Percentiles rank a stretch among this genome's conserved stretches.
Evolutionary conservation across 352 stramenopile genomes (phyloP).

Genomic region (Globisporangium heterothallicum): DNA sequence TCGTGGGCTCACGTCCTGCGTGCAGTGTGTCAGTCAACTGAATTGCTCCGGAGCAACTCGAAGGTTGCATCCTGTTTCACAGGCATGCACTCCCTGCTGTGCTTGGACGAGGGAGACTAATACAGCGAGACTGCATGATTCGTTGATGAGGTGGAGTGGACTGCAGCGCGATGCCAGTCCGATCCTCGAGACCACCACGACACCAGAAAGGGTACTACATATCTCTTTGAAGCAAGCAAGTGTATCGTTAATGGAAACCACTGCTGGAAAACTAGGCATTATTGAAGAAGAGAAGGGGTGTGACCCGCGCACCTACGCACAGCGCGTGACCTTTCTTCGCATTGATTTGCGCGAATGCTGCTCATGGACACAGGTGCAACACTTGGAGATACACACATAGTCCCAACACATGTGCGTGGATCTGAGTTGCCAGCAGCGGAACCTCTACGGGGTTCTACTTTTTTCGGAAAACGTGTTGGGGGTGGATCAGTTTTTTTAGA

Average conservation of each 20-base stretch:
- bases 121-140: neutral
- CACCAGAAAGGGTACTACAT: conserved; percentile 9
- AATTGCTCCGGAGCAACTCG: no score
- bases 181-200: neutral
- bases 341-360: neutral
- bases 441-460: conserved; percentile 4
- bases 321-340: neutral
- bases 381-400: neutral
- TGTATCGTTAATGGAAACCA: no score
- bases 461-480: no score
- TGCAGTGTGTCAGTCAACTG: no score
- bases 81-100: no score
- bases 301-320: no score
- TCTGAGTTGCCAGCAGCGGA: conserved; percentile 3
- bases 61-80: no score
- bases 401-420: neutral
- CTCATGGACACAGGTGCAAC: neutral
- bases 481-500: neutral
- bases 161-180: no score
- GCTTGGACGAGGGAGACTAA: neutral
- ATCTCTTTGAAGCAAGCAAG: no score
- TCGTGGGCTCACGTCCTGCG: no score
- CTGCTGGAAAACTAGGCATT: conserved; percentile 1
- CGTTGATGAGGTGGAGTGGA: no score
- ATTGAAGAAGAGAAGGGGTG: conserved; percentile 12